A percentile compares a stretch with the other conserved stretches of the same genome.
Conservation (phyloP, 2,329 filamentous ascomycete species). For the Aaosphaeria pasadenensis region DNA sequence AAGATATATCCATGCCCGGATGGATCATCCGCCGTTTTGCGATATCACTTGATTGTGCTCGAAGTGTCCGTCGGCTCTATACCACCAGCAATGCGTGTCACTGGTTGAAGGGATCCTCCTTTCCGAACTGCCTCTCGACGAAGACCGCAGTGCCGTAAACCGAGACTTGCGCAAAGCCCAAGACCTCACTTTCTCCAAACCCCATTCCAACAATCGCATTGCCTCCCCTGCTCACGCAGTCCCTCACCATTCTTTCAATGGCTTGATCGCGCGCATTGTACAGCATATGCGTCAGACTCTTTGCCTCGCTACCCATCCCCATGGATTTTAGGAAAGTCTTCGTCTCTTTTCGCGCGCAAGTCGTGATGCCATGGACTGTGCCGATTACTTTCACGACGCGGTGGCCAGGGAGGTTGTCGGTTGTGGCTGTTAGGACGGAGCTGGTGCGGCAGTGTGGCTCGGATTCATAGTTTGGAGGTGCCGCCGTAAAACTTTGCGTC, state of each 20-base stretch:
- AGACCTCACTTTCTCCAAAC: constrained; percentile 29
- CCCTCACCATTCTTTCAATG: constrained; percentile 31
- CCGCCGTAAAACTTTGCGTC: neutral
- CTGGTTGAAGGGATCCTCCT: constrained; percentile 12
- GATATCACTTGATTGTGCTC: neutral
- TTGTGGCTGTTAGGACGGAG: constrained; percentile 28
- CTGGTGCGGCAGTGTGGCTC: constrained; percentile 26
- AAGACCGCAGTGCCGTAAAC: constrained; percentile 31
- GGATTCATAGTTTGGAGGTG: constrained; percentile 9
- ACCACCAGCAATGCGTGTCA: too few relatives aligned
- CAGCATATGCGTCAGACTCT: constrained; percentile 26
- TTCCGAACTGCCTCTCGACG: constrained; percentile 20
- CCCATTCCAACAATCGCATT: constrained; percentile 31
- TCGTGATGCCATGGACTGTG: constrained; percentile 29
- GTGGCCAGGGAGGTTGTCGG: constrained; percentile 23
- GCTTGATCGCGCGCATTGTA: constrained; percentile 34
- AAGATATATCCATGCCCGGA: neutral
- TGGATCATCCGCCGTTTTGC: neutral
- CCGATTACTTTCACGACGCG: constrained; percentile 23
- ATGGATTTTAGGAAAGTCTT: constrained; percentile 33
- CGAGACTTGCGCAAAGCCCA: constrained; percentile 33
- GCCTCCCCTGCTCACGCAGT: constrained; percentile 28
- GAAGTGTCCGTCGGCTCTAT: neutral
- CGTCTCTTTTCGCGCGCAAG: constrained; percentile 30
- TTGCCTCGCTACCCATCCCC: constrained; percentile 28